Evolutionary conservation across 345 rosid genomes (phyloP), one percentile per base, ranked within the genome.

Genomic region (Hypericum perforatum): DNA sequence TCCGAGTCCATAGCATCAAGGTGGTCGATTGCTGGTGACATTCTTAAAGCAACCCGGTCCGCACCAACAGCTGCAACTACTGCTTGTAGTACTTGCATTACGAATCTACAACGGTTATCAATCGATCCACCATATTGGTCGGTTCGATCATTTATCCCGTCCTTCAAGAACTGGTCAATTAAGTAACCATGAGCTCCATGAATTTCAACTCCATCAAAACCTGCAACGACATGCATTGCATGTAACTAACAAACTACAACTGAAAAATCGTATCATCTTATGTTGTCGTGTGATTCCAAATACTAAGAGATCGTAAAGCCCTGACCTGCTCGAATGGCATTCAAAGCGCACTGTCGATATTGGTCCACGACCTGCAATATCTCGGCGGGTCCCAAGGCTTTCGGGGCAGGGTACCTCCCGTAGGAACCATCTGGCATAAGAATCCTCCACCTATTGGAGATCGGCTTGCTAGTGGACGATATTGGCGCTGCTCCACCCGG

Each of bases 111-210:
- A 11, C 94, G 66, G 60, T 86, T 86, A 41, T 64, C 59, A 48
- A 80, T 29, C 8, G 89, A 73, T 41, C 94, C 94, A 15, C 97
- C 95, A n/a, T 86, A 84, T 42, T 82, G 73, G 11, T 86, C 97
- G 14, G 63, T 73, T 56, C 91, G 65, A 61, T 86, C 85, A 67
- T 86, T 90, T 60, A 82, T 86, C 9, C 83, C 83, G n/a, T 86
- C 76, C 57, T 86, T 86, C 39, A 90, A 41, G 70, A 86, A 90
- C 62, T 86, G 91, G 66, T 90, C 95, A 48, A 86, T 77, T 42
- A 90, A 87, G 59, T 84, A 90, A 41, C 91, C 97, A 49, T 90
- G 94, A 0, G 91, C 96, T 37, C 89, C 89, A 39, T 84, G 97
- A 59, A 86, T 76, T 78, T 90, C 95, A 56, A 86, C 66, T 22